These are phyloP conservation scores for Zychaea mexicana DNA, from an alignment of 371 early-diverging fungal genomes.

Conservation along the genomic window DNA sequence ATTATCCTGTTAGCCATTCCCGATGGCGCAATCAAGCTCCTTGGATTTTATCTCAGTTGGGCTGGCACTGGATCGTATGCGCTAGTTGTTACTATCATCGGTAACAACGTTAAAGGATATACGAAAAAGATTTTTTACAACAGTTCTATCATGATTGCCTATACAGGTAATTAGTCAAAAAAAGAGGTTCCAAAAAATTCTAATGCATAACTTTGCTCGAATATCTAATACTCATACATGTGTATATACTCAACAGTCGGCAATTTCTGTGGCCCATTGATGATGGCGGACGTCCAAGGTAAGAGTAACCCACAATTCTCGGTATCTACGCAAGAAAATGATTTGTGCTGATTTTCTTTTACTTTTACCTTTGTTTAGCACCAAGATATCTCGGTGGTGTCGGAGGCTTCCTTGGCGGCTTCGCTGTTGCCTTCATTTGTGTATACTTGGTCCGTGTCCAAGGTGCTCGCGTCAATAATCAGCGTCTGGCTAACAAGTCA, in stretches of 20 bases:
- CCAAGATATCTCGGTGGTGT: conserved; percentile 5
- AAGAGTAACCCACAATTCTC: too few species aligned
- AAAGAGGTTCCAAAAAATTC: too few species aligned
- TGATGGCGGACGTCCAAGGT: conserved; percentile 14
- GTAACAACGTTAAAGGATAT: conserved; percentile 19
- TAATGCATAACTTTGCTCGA: not conserved
- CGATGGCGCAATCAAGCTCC: conserved; percentile 18
- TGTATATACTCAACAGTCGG: too few species aligned
- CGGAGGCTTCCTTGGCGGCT: conserved; percentile 8
- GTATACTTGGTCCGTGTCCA: conserved; percentile 12
- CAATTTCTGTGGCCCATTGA: conserved; percentile 19
- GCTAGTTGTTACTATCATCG: conserved; percentile 17
- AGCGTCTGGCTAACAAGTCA: conserved; percentile 11
- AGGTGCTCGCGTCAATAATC: conserved; percentile 21
- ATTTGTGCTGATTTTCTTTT: not conserved
- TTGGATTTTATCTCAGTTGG: conserved; percentile 32
- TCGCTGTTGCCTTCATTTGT: conserved; percentile 7
- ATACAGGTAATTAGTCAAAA: too few species aligned
- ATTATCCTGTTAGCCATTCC: conserved; percentile 32
- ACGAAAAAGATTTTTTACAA: conserved; percentile 26
- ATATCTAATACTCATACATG: not conserved
- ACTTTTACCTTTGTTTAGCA: not conserved
- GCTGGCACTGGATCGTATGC: conserved; percentile 26
- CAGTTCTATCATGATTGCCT: conserved; percentile 26
- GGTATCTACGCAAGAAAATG: not conserved